Evolutionary conservation across 2,329 filamentous ascomycete genomes (phyloP).

Genomic region (Cercospora sp.): DNA sequence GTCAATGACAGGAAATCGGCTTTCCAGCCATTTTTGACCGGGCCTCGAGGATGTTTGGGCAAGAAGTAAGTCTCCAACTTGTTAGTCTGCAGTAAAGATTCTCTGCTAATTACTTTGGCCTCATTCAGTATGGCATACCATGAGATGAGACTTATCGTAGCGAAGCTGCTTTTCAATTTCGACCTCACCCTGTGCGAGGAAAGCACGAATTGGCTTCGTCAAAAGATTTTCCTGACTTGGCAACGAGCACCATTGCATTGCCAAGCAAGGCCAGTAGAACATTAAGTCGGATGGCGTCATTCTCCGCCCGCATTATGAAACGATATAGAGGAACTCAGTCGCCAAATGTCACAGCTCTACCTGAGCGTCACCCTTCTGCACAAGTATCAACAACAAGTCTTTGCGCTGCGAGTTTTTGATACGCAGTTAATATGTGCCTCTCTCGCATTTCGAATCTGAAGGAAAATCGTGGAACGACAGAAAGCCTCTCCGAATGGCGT

Average conservation of each 20-base stretch:
- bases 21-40: neutral
- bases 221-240: constrained; percentile 32
- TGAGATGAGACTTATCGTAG: constrained; percentile 12
- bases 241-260: neutral
- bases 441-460: too few species aligned
- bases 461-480: too few species aligned
- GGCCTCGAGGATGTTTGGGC: constrained; percentile 4
- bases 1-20: neutral
- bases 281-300: neutral
- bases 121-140: constrained; percentile 7
- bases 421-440: too few species aligned
- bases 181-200: constrained; percentile 23
- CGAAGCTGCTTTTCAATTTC: constrained; percentile 12
- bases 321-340: too few species aligned
- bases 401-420: too few species aligned
- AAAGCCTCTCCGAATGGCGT: too few species aligned
- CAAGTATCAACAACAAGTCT: too few species aligned
- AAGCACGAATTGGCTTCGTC: constrained; percentile 27
- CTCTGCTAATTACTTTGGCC: neutral
- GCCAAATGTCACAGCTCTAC: too few species aligned
- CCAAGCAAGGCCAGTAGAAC: neutral
- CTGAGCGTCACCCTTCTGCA: too few species aligned
- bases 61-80: neutral
- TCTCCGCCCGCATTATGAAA: too few species aligned
- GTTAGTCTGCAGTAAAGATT: neutral